Base-by-base conservation (phyloP, 257 asterid species). In the Solanum rostratum region DNA sequence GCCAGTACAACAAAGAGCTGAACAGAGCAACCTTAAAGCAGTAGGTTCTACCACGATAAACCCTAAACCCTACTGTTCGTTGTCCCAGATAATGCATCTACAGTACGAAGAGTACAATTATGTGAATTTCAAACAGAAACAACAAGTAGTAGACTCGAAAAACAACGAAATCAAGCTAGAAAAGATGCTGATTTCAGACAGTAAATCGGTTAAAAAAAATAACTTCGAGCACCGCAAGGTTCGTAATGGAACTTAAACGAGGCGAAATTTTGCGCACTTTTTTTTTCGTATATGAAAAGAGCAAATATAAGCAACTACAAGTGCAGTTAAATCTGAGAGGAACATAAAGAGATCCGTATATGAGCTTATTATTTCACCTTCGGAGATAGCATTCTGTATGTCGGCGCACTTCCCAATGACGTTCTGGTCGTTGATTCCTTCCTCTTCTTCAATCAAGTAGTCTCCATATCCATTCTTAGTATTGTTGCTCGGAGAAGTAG, bases 371-470 rank as follows among this genome's bases (percentile, higher is more conserved):
- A 80, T 27, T 90, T 90, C 10, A 95, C 98, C 98, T 85, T 95
- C 97, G 16, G 98, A 94, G 69, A 93, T 94, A 55, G 98, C 98
- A 84, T 11, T 91, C 86, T 95, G 98, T 88, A 94, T 94, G 82
- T 94, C 98, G 81, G 98, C 96, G 81, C 98, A 94, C 94, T 91
- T 94, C 20, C 5, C 94, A 57, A 95, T 95, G 65, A 93, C 97
- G 90, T 84, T 86, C 7, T 90, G 94, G 76, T 91, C 98, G 81
- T 87, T 87, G 46, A 93, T 69, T 14, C 98, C 98, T 33, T 95
- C 98, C 90, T 95, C 98, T 84, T 95, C 98, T 86, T 95, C 98
- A 84, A 95, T 95, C 91, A 95, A 85, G 87, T 54, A 88, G n/a
- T 93, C 97, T 30, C 65, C 73, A 87, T 88, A 92, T 22, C 92